Percentiles rank a stretch among this genome's conserved stretches.
phyloP scores from a whole-genome alignment of 2,329 filamentous ascomycete genomes.

The Mollisia scopiformis region DNA sequence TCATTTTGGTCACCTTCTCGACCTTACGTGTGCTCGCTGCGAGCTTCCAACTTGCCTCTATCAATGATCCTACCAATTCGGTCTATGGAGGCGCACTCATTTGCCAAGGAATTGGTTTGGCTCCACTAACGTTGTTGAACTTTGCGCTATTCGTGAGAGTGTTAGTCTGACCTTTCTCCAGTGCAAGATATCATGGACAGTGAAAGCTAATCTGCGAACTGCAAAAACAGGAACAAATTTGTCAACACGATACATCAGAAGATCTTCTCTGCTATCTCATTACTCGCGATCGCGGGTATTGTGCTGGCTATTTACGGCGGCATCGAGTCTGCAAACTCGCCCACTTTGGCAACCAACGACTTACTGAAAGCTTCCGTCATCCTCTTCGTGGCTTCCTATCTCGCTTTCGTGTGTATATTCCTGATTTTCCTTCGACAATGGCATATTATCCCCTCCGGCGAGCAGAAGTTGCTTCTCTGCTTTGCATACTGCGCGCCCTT shows the following conservation, averaged over 20 bases:
- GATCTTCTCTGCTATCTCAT: no score
- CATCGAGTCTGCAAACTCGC: background rate
- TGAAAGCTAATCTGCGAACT: no score
- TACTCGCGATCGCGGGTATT: background rate
- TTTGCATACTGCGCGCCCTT: background rate
- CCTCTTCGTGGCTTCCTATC: background rate
- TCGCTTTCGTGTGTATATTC: background rate
- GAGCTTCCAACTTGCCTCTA: background rate
- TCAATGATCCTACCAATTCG: background rate
- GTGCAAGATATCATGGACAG: no score
- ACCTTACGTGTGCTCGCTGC: background rate
- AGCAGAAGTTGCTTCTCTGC: conserved; percentile 1
- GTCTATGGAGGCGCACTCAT: conserved; percentile 1
- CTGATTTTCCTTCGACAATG: background rate
- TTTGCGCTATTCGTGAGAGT: background rate
- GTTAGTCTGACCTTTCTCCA: background rate
- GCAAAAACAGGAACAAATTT: no score
- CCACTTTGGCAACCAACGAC: conserved; percentile 1
- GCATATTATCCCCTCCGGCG: background rate
- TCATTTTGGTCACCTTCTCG: background rate
- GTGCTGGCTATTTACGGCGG: background rate
- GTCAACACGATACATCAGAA: no score
- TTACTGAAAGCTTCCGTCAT: background rate
- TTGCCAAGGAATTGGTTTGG: background rate
- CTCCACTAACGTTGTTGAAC: background rate